Evolutionary conservation across 2,329 filamentous ascomycete species (phyloP).

Genomic region (Clonostachys rosea): DNA sequence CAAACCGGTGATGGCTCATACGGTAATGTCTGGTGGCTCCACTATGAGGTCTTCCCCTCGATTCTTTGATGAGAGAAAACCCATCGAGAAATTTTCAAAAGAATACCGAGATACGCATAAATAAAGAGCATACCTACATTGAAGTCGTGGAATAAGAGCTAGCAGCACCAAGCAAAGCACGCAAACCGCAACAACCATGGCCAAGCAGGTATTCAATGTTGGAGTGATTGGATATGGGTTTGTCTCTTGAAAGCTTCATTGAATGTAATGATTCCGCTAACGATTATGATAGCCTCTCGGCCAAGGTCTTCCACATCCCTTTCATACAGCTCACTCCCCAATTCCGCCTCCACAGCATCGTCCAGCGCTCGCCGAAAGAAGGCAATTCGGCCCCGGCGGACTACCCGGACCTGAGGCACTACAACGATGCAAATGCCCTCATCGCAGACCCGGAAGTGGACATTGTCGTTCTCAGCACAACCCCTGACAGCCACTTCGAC

Average conservation of each 20-base stretch:
- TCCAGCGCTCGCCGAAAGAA: slow-evolving; percentile 65
- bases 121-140: too few species aligned
- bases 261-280: slow-evolving; percentile 4
- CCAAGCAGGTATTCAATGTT: slow-evolving; percentile 40
- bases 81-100: too few species aligned
- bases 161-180: too few species aligned
- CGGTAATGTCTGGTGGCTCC: too few species aligned
- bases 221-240: slow-evolving; percentile 48
- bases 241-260: slow-evolving; percentile 6
- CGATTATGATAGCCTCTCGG: slow-evolving; percentile 40
- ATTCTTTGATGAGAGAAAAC: too few species aligned
- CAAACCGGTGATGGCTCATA: too few species aligned
- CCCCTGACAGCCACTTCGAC: slow-evolving; percentile 66
- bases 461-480: slow-evolving; percentile 66
- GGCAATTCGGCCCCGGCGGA: slow-evolving; percentile 65
- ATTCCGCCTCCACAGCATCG: slow-evolving; percentile 67
- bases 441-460: slow-evolving; percentile 63
- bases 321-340: slow-evolving; percentile 62
- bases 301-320: slow-evolving; percentile 82
- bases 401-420: slow-evolving; percentile 61
- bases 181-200: slow-evolving; percentile 12
- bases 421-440: slow-evolving; percentile 56
- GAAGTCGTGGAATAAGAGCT: too few species aligned
- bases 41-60: too few species aligned
- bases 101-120: too few species aligned